Evolutionary conservation across 345 rosid species (phyloP).

Genomic region (Bretschneidera sinensis): DNA sequence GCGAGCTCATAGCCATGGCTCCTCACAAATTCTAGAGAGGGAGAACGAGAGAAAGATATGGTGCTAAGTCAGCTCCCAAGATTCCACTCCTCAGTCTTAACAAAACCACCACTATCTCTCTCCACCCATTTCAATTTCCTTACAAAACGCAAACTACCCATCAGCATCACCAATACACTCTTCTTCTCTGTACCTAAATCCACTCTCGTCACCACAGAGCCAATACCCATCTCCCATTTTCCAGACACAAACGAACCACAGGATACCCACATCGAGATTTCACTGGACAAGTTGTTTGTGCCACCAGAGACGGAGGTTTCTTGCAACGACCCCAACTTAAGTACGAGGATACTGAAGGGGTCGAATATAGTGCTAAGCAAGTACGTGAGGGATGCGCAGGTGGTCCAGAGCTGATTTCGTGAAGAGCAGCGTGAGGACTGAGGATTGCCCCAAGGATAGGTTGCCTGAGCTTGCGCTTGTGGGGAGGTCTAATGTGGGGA

Average conservation of each 20-base stretch:
- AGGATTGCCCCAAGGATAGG: constrained; percentile 84
- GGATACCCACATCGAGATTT: constrained; percentile 29
- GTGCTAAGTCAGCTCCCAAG: constrained; percentile 41
- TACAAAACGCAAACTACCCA: constrained; percentile 26
- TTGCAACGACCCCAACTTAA: constrained; percentile 26
- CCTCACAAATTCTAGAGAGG: constrained; percentile 16
- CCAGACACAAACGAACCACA: constrained; percentile 26
- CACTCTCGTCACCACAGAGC: constrained; percentile 40
- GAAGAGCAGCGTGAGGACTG: constrained; percentile 80
- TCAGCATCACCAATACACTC: constrained; percentile 9
- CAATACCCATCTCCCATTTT: constrained; percentile 39
- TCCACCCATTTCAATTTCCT: constrained; percentile 25
- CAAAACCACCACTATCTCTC: constrained; percentile 24
- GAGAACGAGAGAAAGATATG: constrained; percentile 22
- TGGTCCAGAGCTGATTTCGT: constrained; percentile 77
- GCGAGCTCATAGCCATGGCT: constrained; percentile 21
- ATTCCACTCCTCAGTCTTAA: constrained; percentile 30
- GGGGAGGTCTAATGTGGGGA: constrained; percentile 95
- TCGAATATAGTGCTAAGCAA: constrained; percentile 87
- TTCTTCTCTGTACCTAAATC: constrained; percentile 32
- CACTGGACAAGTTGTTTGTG: constrained; percentile 67
- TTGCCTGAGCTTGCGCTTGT: constrained; percentile 93
- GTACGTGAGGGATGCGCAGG: constrained; percentile 82
- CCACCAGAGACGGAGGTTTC: constrained; percentile 80
- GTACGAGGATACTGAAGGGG: constrained; percentile 70